Base-by-base conservation (phyloP, 192 early-diverging fungal genomes). In the Backusella psychrophila region DNA sequence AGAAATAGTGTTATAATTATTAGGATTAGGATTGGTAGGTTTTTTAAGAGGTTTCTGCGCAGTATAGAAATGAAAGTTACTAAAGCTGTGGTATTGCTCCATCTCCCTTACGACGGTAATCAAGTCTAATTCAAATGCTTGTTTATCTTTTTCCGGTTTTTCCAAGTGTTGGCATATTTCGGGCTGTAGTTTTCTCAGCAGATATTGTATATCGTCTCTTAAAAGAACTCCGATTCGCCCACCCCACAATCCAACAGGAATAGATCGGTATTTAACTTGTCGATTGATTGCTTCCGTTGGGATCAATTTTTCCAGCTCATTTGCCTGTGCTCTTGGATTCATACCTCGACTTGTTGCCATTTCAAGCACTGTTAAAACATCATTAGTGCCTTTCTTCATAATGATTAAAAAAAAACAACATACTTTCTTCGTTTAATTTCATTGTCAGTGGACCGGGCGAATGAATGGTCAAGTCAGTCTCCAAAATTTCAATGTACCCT, bases 161-260 rank as follows among this genome's bases (percentile, higher is more conserved):
- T 34, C 21, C 26, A 70, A 74, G 63, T 59, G 63, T 12, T 59
- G 41, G 15, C 33, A 17, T 39, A 79, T 69, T 12, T 68, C 68
- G 14, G 76, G 26, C 68, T 81, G 76, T 38, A 69, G 74, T 19
- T 75, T 74, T 12, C 39, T 74, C 1, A 77, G 35, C 14, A 81
- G 17, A 36, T 75, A 35, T 9, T 78, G 17, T 19, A 82, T 69
- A 21, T 82, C 81, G 2, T 82, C 81, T 35, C 41, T 66, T 38
- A 42, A 78, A 2, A 76, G 29, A 19, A 79, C 81, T 14, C 81
- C 81, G 2, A 82, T 35, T 1, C 81, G 77, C 35, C 81, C 81
- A 23, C 81, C 81, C 81, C 81, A 82, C 12, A 78, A 36, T 3
- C 81, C 81, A 35, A 82, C 59, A 11, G 81, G 81, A 44, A 82